Evolutionary conservation across 2,329 filamentous ascomycete species (phyloP).

Genomic region (Rugonectria rugulosa): DNA sequence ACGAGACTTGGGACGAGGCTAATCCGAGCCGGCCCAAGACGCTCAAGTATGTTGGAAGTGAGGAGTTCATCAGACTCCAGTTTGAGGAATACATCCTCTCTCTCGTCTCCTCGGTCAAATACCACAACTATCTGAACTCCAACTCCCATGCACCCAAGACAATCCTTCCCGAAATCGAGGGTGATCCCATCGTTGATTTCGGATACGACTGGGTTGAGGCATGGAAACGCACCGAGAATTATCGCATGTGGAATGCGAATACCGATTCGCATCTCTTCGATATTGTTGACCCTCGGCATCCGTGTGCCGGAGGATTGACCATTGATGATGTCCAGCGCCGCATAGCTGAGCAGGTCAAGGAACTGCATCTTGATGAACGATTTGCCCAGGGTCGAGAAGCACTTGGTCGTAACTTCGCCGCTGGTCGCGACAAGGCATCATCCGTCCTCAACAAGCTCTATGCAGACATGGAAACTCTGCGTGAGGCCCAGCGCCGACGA

Average conservation of each 20-base stretch:
- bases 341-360: slow-evolving; percentile 89
- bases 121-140: slow-evolving; percentile 75
- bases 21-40: slow-evolving; percentile 92
- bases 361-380: slow-evolving; percentile 91
- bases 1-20: slow-evolving; percentile 94
- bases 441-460: slow-evolving; percentile 89
- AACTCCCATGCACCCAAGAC: slow-evolving; percentile 74
- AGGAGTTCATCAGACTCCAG: slow-evolving; percentile 96
- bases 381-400: slow-evolving; percentile 85
- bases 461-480: slow-evolving; percentile 79
- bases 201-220: slow-evolving; percentile 83
- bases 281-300: slow-evolving; percentile 90
- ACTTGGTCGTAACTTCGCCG: slow-evolving; percentile 87
- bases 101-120: slow-evolving; percentile 87
- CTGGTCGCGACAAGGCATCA: slow-evolving; percentile 86
- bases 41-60: slow-evolving; percentile 92
- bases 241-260: slow-evolving; percentile 82
- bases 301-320: slow-evolving; percentile 88
- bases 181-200: slow-evolving; percentile 87
- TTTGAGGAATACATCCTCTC: slow-evolving; percentile 97
- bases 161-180: slow-evolving; percentile 73
- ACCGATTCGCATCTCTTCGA: slow-evolving; percentile 92
- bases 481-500: slow-evolving; percentile 54
- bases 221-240: slow-evolving; percentile 91
- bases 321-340: slow-evolving; percentile 95